phyloP scores from a whole-genome alignment of 805 yeast genomes.

The Candida odintsovae region DNA sequence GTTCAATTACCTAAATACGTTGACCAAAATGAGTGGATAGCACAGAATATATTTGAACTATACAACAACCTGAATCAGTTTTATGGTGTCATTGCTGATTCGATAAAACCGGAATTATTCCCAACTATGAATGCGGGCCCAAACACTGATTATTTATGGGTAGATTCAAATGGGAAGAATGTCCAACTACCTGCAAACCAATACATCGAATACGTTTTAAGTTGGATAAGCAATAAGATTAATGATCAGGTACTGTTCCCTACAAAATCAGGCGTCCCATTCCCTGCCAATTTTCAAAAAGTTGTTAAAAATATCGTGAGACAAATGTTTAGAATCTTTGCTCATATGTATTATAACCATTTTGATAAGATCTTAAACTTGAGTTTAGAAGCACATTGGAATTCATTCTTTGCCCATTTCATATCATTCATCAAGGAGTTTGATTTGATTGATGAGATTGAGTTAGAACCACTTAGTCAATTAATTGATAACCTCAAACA shows the following conservation, averaged over 20 bases:
- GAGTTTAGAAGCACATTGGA: slow-evolving; percentile 95
- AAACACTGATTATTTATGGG: slow-evolving; percentile 85
- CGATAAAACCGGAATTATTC: slow-evolving; percentile 81
- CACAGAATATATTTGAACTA: slow-evolving; percentile 84
- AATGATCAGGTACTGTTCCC: slow-evolving; percentile 91
- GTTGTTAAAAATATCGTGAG: slow-evolving; percentile 83
- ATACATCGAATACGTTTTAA: slow-evolving; percentile 84
- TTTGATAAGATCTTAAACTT: slow-evolving; percentile 90
- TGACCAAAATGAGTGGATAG: slow-evolving; percentile 93
- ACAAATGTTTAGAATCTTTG: slow-evolving; percentile 93
- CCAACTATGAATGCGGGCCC: slow-evolving; percentile 98
- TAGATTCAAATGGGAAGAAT: slow-evolving; percentile 73
- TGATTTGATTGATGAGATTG: slow-evolving; percentile 70
- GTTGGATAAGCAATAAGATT: slow-evolving; percentile 84
- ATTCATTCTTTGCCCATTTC: slow-evolving; percentile 93
- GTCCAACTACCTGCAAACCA: slow-evolving; percentile 87
- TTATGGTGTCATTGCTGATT: slow-evolving; percentile 86
- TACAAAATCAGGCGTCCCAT: slow-evolving; percentile 80
- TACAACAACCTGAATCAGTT: slow-evolving; percentile 82
- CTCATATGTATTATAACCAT: slow-evolving; percentile 91
- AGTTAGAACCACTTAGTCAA: slow-evolving; percentile 70
- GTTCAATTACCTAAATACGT: slow-evolving; percentile 94
- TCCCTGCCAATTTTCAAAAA: slow-evolving; percentile 77
- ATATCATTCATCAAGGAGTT: slow-evolving; percentile 83
- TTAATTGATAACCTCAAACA: slow-evolving; percentile 74